Evolutionary conservation across 192 early-diverging fungal genomes (phyloP), one percentile per base, ranked within the genome.

Genomic region (Pilobolus umbonatus): DNA sequence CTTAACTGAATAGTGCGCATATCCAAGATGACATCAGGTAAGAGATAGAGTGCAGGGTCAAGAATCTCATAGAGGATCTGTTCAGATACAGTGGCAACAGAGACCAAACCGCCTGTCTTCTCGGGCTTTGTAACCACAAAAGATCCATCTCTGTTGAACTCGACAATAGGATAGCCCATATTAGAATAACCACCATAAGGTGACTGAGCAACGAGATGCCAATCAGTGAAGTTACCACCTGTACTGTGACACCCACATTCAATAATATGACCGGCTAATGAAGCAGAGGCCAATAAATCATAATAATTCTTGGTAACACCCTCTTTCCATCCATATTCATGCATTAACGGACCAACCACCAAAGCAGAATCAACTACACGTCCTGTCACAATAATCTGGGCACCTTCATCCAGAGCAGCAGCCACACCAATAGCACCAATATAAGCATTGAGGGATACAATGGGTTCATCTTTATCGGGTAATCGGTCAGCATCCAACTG

Each of bases 221-320:
- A 86, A 60, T 86, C 84, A 0, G 85, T 86, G 55, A 85, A 86
- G 58, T 85, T 86, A 15, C 83, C 85, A 17, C 85, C 83, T 7
- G 85, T 86, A 22, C 79, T 71, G 25, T 86, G 85, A 58, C 81
- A 81, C 3, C 85, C 85, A 51, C 85, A 86, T 61, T 85, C 85
- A 40, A 86, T 80, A 48, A 85, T 76, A 52, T 86, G 85, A 8
- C 85, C 85, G 6, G 81, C 85, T 50, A 86, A 69, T 3, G 85
- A 85, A 4, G 79, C 83, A 12, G 73, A 76, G 4, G 83, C 85
- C 51, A 86, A 68, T 25, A 73, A 64, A 61, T 86, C 81, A 51
- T 70, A 81, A 57, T 81, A 74, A 29, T 64, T 68, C 30, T 8
- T 10, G 5, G 39, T 17, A 6, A 45, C 17, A 2, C 31, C 32